Base-by-base conservation (phyloP, 257 asterid genomes). In the Pogostemon cablin region DNA sequence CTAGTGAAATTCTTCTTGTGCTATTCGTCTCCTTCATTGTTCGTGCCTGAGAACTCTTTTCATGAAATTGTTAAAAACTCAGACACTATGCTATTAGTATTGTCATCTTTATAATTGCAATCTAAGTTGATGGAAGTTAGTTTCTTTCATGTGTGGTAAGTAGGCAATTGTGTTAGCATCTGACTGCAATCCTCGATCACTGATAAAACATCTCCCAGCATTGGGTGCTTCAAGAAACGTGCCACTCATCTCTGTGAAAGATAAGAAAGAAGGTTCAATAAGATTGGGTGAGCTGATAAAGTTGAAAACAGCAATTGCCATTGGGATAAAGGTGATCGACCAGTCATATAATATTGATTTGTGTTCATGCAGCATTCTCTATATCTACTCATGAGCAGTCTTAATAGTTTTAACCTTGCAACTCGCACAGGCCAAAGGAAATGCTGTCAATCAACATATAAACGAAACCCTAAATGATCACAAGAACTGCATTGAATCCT, bases 181-280 rank as follows among this genome's bases (percentile, higher is more conserved):
- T 9, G 96, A 93, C 75, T 83, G 96, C 89, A 78, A 89, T 40
- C 98, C 96, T n/a, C 86, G 89, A 52, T 86, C 82, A 87, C 80
- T 93, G 77, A 86, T 87, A 7, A 93, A 85, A 79, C 95, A 90
- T 85, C 75, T 88, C 60, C 89, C 85, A 9, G 82, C 84, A 67
- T 79, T 93, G 81, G 96, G 97, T 48, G 77, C 81, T 75, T 83
- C 96, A 46, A 83, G 93, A 52, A 81, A 82, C 7, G 96, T 90
- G 50, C 96, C 97, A 5, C 63, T 93, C 68, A 77, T 90, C 68
- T 67, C 76, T 60, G 72, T 90, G 65, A 87, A 77, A 81, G 97
- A 93, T 59, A 85, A 69, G 44, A 86, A 79, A 77, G 79, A 80
- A 73, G 97, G 92, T 69, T 93, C 97, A 60, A 68, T 84, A 65